Base-by-base conservation (phyloP, 306 rosid species). In the Vicia faba region DNA sequence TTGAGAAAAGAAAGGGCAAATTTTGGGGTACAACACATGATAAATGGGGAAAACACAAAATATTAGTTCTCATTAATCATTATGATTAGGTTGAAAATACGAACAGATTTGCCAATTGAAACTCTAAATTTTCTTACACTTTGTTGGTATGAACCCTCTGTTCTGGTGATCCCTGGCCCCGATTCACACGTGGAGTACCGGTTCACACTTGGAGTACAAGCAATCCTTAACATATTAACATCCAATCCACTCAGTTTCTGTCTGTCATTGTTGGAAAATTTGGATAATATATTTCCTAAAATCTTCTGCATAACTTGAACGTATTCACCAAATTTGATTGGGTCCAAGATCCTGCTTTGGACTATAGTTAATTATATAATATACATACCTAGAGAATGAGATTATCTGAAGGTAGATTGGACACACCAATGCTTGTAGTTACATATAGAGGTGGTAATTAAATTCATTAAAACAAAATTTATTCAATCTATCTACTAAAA, bases 271-370 rank as follows among this genome's bases (percentile, higher is more conserved):
- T 39, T 61, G 4, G 95, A 78, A 64, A 87, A 78, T 40, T 1
- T 2, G 5, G 87, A 87, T 70, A 84, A 61, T 28, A 70, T 73
- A 18, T 23, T 11, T 39, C 82, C 81, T 15, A 87, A 70, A 80
- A 73, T 71, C 75, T 79, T 74, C 29, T 23, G 29, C 89, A 87
- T 84, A 57, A 71, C 68, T 39, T 50, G 29, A 15, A 89, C 89
- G 68, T 87, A 87, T 72, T 62, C 75, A 23, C 93, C 86, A 0
- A 36, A 69, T 36, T 84, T 20, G 55, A 84, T 78, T 38, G 89
- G 89, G 56, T 87, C 85, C 31, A 80, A 66, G 69, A 75, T 66
- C 89, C 92, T 87, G 69, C 74, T 80, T 56, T 64, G 33, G 16
- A 13, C 25, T 60, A n/a, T n/a, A n/a, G 4, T 33, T 43, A 41